Evolutionary conservation across 129 eudicot species (phyloP), one percentile per base, ranked within the genome.

Genomic region (Solidago caesia): DNA sequence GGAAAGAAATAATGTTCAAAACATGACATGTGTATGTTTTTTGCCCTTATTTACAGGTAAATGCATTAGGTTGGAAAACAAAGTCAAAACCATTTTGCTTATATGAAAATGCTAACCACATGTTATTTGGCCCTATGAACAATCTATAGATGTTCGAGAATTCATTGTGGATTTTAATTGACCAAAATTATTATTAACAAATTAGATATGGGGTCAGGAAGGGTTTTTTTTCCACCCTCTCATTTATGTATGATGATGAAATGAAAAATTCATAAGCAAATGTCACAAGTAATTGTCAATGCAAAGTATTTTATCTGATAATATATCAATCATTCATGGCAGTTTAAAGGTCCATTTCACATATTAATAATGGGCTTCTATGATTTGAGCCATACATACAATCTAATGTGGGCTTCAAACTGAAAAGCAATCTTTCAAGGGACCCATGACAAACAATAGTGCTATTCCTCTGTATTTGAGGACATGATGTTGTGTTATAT

Each of bases 321-420:
- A 46, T 13, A 53, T 14, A 10, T 44, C 57, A 25, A 4, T 68
- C 39, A 52, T 44, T 58, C 8, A 7, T 58, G 41, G 15, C 63
- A 33, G 39, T 33, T 68, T 47, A 44, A 57, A 69, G 51, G 48
- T 11, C 70, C 69, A 59, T 64, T 59, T 45, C 9, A 0, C 12
- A 77, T 48, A 48, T 1, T 55, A 68, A 78, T 78, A 53, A 78
- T 78, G 77, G 82, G 76, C 66, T 71, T 70, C 27, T 7, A 43
- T 78, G 67, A 70, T 70, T 78, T 71, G 29, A 56, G 45, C 45
- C 58, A 78, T 12, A 48, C 65, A 70, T 7, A 52, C 67, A 68
- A 76, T 57, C 77, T 46, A 73, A 26, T 46, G 77, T 73, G 77
- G 77, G 68, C 81, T 77, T 77, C 62, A 77, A 77, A 68, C 68